These are phyloP conservation scores for Corylus heterophylla DNA, from an alignment of 306 rosid genomes.

Conservation along the genomic window DNA sequence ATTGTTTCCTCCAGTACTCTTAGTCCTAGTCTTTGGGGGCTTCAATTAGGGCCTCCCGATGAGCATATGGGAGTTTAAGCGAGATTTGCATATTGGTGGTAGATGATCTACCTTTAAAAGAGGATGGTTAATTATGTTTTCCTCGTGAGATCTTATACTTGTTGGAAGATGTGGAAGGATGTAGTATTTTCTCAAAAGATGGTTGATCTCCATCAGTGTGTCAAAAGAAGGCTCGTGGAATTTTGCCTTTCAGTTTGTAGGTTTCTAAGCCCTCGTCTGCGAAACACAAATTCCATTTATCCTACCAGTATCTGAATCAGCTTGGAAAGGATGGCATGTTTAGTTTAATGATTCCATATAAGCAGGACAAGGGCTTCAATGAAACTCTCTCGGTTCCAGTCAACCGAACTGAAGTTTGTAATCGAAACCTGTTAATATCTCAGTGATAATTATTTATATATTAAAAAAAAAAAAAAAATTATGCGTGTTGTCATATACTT, in stretches of 20 bases:
- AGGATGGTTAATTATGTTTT: not conserved
- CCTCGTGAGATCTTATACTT: not conserved
- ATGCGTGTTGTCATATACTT: not conserved
- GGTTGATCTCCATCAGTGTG: slow-evolving; percentile 5
- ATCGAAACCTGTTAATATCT: not conserved
- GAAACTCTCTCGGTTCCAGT: not conserved
- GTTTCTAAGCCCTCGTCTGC: not conserved
- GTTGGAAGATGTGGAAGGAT: slow-evolving; percentile 6
- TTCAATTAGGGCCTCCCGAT: not conserved
- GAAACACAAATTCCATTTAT: not conserved
- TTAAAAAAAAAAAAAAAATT: not conserved
- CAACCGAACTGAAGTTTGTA: not conserved
- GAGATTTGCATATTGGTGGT: slow-evolving; percentile 2
- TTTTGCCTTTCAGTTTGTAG: not conserved
- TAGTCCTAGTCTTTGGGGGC: not conserved
- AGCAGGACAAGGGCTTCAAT: not conserved
- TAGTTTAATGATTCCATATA: not conserved
- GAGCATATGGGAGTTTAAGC: not conserved
- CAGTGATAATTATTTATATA: not conserved
- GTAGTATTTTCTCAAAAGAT: not conserved
- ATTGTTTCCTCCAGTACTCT: not conserved
- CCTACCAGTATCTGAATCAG: not conserved
- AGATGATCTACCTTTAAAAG: not conserved
- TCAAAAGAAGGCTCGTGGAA: not conserved
- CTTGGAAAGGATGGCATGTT: not conserved